Conservation (phyloP, 73 alveolate species). For the Paramecium bursaria region DNA sequence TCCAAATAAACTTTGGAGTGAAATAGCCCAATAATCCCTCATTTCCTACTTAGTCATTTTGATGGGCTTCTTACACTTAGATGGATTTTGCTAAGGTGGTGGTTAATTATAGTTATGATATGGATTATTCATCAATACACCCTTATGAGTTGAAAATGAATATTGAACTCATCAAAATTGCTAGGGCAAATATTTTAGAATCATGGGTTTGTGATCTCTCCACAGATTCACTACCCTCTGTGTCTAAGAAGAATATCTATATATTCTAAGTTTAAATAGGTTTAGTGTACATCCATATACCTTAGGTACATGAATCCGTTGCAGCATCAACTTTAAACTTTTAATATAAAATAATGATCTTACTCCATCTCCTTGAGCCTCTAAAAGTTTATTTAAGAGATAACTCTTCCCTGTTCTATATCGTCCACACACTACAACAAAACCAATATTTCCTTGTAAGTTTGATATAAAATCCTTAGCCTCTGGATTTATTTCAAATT, state of each 20-base stretch:
- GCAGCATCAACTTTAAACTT: conserved; percentile 86
- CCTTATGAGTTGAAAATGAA: conserved; percentile 94
- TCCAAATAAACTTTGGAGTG: conserved; percentile 89
- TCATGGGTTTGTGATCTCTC: conserved; percentile 94
- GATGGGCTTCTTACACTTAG: conserved; percentile 58
- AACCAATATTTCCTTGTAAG: not conserved
- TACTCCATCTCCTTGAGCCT: conserved; percentile 80
- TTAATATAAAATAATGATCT: not conserved
- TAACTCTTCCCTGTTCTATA: conserved; percentile 97
- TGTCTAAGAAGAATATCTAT: conserved; percentile 89
- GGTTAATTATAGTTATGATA: conserved; percentile 89
- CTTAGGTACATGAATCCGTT: conserved; percentile 94
- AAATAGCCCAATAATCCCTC: conserved; percentile 58
- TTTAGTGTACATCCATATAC: conserved; percentile 96
- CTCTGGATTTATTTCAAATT: conserved; percentile 26
- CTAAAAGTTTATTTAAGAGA: conserved; percentile 87
- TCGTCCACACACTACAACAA: conserved; percentile 80
- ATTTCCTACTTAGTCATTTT: conserved; percentile 36
- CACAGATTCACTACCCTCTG: conserved; percentile 96
- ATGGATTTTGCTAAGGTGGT: conserved; percentile 89
- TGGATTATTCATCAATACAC: conserved; percentile 94
- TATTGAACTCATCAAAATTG: conserved; percentile 87
- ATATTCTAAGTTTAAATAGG: conserved; percentile 88
- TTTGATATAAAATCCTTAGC: conserved; percentile 15
- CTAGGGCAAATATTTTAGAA: conserved; percentile 95